Evolutionary conservation across 75 land plant species (phyloP), one percentile per base, ranked within the genome.

Genomic region (Cryptomeria japonica): DNA sequence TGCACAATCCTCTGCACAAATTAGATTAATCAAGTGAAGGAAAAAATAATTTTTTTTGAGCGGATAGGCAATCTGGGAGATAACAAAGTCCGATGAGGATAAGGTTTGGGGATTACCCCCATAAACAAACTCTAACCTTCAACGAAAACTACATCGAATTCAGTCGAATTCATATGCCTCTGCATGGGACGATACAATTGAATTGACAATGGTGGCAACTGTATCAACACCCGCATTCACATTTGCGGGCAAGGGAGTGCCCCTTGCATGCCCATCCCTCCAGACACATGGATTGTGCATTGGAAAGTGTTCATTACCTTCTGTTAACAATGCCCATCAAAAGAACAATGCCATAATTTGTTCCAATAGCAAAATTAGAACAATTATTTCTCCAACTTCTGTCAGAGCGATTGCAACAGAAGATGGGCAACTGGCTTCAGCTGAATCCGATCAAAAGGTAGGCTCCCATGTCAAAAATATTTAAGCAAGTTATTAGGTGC

Each of bases 351-450:
- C 51, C 5, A 46, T 82, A 28, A 46, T 82, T n/a, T 46, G 84
- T 5, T 82, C 51, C 14, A 44, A 19, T 31, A 46, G 84, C 32
- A 82, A 44, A 42, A 28, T 46, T 53, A 82, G 32, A 44, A n/a
- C 37, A 75, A 13, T 49, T 16, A 46, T 44, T 16, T 82, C 32
- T n/a, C 15, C 15, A 28, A 8, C 84, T 44, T n/a, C 84, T 5
- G n/a, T 82, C 47, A 46, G 42, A 82, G 84, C 51, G 2, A 46
- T 82, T 44, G 53, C 84, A 82, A 82, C 77, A 75, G 77, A 82
- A 82, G 84, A 82, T n/a, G 84, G 49, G 11, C 84, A 82, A 4
- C n/a, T 82, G 15, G 53, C 32, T 82, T 82, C 84, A 44, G 47
- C 51, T 5, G 84, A 82, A 44, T 28, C n/a, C 11, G 84, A 82